Base-by-base conservation (phyloP, 768 basidiomycete genomes). In the Podaxis pistillaris region DNA sequence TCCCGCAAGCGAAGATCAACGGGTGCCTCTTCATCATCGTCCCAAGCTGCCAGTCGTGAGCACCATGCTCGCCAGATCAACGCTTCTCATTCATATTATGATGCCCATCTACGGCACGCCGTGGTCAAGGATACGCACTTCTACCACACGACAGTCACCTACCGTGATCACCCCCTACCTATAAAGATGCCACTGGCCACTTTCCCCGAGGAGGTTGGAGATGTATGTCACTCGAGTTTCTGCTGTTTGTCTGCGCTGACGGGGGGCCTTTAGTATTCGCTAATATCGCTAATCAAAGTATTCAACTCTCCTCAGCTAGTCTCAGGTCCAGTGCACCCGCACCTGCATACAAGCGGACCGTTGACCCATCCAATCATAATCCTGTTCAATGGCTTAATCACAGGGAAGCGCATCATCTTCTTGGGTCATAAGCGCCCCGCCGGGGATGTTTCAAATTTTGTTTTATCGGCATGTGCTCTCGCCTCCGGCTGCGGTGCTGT, bases 341-440 rank as follows among this genome's bases (percentile, higher is more conserved):
- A 98, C 73, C 79, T 99, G 19, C 96, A 98, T 74, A 95, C 95
- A 0, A 93, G 88, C 67, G 97, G 97, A 61, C 81, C 86, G 17
- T 81, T 85, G 64, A 99, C 97, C 0, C 96, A 95, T 69, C 95
- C 97, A 1, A 88, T 99, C 69, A 96, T 97, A 63, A 82, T 99
- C 50, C 83, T 99, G 2, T 95, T 96, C 80, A 99, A 99, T 73
- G 97, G 96, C 2, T 84, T 99, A 63, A 81, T 98, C 5, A 97
- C 96, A 0, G 90, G 91, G 57, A 97, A 98, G 68, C 89, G 96
- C n/a, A 91, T 98, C 66, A 89, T 98, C 66, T 98, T 98, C 76
- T 77, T 98, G 59, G 95, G 96, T 0, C 89, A 97, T 70, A 90
- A 85, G 69, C 84, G 90, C 66, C 93, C 95, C 38, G 96, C 96